Evolutionary conservation across 768 basidiomycete genomes (phyloP), one percentile per base, ranked within the genome.

Genomic region (Amanita phalloides): DNA sequence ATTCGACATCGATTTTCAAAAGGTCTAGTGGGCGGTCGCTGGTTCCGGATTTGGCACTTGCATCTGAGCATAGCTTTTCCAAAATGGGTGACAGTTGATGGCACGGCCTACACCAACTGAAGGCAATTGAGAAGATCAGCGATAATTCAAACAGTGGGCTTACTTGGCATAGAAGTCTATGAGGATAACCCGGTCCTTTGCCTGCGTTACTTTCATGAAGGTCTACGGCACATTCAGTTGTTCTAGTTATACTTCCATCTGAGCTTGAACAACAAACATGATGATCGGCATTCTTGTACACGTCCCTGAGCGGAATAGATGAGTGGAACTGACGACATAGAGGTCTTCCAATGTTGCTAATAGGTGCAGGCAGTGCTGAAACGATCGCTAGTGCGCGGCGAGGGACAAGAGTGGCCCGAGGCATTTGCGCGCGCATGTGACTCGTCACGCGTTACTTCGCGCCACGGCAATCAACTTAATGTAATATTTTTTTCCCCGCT

Each of bases 91-190:
- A 81, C 37, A 91, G 74, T 62, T 72, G 66, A 57, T 76, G 82
- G 69, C 88, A 91, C 36, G 88, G 88, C 6, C 73, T 68, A 56
- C 88, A 90, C 89, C 88, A 90, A 54, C 88, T 90, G 49, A 17
- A 30, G 52, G 45, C 49, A 36, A 52, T 44, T 38, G 32, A 25
- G 48, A 21, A 23, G 0, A 11, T 26, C 8, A 10, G 5, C 17
- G 26, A n/a, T 9, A 9, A 7, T 23, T 6, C 0, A 32, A 38
- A 36, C 20, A 25, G 4, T n/a, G 25, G 17, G 71, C 81, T 44
- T 58, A 88, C 87, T 87, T 78, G 44, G 88, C 87, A 61, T 88
- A 84, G 57, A 90, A 90, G 57, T 90, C 87, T 21, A 87, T 86
- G 5, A 90, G 66, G 38, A 84, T 75, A 23, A 85, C 65, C 45